A percentile compares a stretch with the other conserved stretches of the same genome.
Evolutionary conservation across 495 filamentous ascomycete species (phyloP).

Genomic region (Neurospora terricola): DNA sequence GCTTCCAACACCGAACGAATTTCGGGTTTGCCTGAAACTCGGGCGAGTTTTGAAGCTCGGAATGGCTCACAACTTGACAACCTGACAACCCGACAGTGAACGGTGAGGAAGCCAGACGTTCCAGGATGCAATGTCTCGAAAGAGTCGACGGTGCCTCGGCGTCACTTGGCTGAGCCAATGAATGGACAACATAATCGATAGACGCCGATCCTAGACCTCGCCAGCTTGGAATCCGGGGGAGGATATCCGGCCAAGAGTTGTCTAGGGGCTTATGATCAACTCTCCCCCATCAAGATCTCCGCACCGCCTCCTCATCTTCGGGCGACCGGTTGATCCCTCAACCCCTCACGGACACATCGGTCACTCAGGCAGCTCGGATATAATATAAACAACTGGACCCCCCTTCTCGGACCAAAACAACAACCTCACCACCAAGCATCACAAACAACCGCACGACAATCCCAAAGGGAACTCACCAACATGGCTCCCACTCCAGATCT

Average conservation of each 20-base stretch:
- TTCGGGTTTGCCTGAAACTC: background rate
- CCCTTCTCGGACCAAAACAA: background rate
- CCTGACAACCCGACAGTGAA: background rate
- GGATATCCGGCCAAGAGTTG: background rate
- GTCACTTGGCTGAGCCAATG: background rate
- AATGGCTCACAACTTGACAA: background rate
- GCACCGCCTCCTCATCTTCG: background rate
- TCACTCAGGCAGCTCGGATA: background rate
- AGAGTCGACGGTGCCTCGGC: background rate
- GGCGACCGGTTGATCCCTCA: background rate
- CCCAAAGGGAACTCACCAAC: background rate
- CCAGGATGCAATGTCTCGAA: background rate
- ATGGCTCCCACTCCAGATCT: slow-evolving; percentile 24
- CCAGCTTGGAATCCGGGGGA: background rate
- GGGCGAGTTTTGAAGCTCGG: background rate
- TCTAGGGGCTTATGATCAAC: background rate
- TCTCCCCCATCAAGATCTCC: background rate
- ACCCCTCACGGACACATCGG: background rate
- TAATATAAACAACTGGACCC: background rate
- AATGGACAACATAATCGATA: background rate
- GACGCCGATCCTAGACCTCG: background rate
- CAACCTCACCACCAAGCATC: background rate
- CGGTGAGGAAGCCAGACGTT: background rate
- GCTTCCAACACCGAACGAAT: background rate
- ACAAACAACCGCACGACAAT: background rate